Base-by-base conservation (phyloP, 1,284 basidiomycete species). In the Agaricales sp. region DNA sequence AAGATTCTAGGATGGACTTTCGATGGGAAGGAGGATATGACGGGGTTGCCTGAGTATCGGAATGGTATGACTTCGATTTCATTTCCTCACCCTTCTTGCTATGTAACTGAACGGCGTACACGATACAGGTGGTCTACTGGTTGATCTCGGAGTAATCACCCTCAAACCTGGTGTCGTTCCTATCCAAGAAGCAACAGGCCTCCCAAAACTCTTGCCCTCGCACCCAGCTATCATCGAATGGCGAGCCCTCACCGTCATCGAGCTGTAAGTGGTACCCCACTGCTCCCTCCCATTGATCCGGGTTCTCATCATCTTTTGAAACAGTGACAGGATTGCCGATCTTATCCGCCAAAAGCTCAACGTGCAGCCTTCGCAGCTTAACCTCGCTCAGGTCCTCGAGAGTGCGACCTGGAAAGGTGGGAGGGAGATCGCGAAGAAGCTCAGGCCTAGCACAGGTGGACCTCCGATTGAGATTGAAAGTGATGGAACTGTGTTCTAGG, bases 401-500 rank as follows among this genome's bases (percentile, higher is more conserved):
- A 83, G 84, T 47, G 92, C 92, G 1, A 97, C 93, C 0, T 97
- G 94, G 95, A 95, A 94, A 61, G 92, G 91, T 2, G 94, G 88
- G 0, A 73, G 92, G 3, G 90, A 95, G 66, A 90, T 97, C 44
- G 94, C 94, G 0, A 87, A 82, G 62, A 65, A 74, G 59, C 84
- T 80, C 62, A 70, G 93, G 14, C 84, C 84, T 0, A 67, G 72
- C 43, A 84, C 79, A 0, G 81, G 84, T 2, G 91, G 90, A 0
- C 92, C 92, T 1, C 92, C 92, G 0, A 90, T 95, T 58, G 86
- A 89, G 52, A 87, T 91, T 50, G 75, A 84, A 53, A 89, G 87
- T 53, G 89, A 92, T 54, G 89, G 89, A 1, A 92, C 88, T 0
- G 79, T 92, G 1, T 92, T 92, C 62, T 92, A 58, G 24, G n/a